Percentiles rank a stretch among this genome's conserved stretches.
Evolutionary conservation across 176 grass and related monocot species (phyloP).

Genomic region (Triticum dicoccoides): DNA sequence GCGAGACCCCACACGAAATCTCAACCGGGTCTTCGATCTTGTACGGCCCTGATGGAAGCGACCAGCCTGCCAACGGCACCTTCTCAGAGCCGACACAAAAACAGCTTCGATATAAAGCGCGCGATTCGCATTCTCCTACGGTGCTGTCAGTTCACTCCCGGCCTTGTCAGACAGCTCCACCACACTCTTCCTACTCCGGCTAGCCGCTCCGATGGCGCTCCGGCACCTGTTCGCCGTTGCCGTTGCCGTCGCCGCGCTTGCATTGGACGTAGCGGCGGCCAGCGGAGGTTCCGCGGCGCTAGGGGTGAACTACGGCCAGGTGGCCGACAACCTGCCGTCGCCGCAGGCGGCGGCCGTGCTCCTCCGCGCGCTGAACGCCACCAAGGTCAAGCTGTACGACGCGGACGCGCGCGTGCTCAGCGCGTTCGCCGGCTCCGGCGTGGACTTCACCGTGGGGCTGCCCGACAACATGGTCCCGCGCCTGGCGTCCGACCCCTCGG

Average conservation of each 20-base stretch:
- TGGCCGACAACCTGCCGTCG: constrained; percentile 76
- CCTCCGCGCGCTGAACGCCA: constrained; percentile 52
- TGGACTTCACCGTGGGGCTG: constrained; percentile 76
- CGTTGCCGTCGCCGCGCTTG: constrained; percentile 2
- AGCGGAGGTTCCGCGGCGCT: neutral
- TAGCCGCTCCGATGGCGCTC: neutral
- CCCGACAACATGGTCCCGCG: constrained; percentile 56
- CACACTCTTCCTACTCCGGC: neutral
- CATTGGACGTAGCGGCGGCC: neutral
- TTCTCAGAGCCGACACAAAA: neutral
- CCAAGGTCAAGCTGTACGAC: constrained; percentile 70
- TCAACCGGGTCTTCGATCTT: neutral
- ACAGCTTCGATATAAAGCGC: constrained; percentile 10
- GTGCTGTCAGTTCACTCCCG: constrained; percentile 6
- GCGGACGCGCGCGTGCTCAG: constrained; percentile 62
- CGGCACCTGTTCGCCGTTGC: constrained; percentile 26
- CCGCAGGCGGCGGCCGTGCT: constrained; percentile 45
- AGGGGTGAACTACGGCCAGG: constrained; percentile 86
- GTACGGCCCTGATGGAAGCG: neutral
- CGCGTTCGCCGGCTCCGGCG: constrained; percentile 62
- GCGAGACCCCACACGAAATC: neutral
- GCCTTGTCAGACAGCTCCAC: neutral
- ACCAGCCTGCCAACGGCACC: neutral
- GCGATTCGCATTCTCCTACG: constrained; percentile 19
- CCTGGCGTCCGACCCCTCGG: constrained; percentile 43